Conservation (phyloP, 2,329 filamentous ascomycete species). For the Botrytis cinerea region DNA sequence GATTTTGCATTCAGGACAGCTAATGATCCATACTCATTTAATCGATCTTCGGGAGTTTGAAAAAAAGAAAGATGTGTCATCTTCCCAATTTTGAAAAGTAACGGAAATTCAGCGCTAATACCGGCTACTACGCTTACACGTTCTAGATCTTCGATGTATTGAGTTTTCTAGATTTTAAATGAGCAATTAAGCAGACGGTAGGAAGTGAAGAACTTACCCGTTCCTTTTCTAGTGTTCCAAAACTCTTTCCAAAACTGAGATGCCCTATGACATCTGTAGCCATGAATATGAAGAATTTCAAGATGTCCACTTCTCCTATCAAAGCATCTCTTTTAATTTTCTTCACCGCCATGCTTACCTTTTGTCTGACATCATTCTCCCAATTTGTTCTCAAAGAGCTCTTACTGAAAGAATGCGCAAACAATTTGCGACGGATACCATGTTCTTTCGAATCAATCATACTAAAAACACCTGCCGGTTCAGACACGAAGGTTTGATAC, state of each 20-base stretch:
- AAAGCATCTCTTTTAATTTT: conserved; percentile 49
- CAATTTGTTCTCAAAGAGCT: neutral
- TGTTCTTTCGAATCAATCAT: neutral
- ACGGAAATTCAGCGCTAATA: neutral
- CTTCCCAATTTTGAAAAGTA: neutral
- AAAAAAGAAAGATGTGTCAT: neutral
- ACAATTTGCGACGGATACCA: neutral
- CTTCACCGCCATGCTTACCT: conserved; percentile 46
- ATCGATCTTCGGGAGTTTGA: fast-evolving
- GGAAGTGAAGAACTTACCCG: conserved; percentile 42
- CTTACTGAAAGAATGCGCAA: conserved; percentile 4
- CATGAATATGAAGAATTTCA: conserved; percentile 57
- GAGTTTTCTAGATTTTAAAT: neutral
- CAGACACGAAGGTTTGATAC: neutral
- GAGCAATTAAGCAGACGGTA: fast-evolving
- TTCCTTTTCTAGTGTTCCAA: conserved; percentile 53
- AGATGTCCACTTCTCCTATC: conserved; percentile 47
- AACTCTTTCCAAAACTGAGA: conserved; percentile 57
- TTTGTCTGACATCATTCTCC: conserved; percentile 26
- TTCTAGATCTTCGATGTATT: conserved; percentile 1
- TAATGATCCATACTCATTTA: neutral
- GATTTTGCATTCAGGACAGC: conserved; percentile 37
- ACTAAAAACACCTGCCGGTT: neutral
- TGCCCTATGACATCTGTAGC: conserved; percentile 56
- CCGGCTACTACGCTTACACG: fast-evolving